Evolutionary conservation across 2,329 filamentous ascomycete species (phyloP).

Genomic region (Penicillium aurantiogriseum): DNA sequence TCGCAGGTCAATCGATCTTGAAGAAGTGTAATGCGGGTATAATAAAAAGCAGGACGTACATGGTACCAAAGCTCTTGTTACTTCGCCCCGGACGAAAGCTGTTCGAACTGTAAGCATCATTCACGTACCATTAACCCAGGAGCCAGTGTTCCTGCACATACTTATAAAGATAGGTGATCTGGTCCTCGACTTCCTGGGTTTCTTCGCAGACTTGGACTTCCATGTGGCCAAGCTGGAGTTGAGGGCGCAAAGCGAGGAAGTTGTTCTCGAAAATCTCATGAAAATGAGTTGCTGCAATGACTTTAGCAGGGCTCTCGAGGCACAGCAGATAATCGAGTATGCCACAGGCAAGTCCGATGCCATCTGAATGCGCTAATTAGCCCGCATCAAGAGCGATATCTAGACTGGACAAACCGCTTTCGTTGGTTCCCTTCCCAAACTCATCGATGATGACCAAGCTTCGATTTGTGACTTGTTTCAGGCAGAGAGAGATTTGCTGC

Average conservation of each 20-base stretch:
- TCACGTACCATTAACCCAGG: not conserved
- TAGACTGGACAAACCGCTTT: conserved; percentile 42
- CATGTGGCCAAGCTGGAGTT: conserved; percentile 59
- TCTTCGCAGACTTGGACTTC: conserved; percentile 50
- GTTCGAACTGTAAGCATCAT: conserved; percentile 10
- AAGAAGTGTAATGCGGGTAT: not conserved
- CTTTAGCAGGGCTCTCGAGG: conserved; percentile 54
- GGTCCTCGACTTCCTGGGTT: conserved; percentile 48
- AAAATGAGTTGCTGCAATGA: conserved; percentile 63
- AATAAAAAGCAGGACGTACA: conserved; percentile 36
- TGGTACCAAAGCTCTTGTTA: conserved; percentile 77
- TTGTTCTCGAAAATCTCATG: conserved; percentile 57
- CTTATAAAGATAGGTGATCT: conserved; percentile 68
- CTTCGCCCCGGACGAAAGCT: conserved; percentile 64
- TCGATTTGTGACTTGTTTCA: conserved; percentile 69
- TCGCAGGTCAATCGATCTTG: not conserved
- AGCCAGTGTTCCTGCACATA: conserved; percentile 18
- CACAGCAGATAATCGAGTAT: conserved; percentile 58
- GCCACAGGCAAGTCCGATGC: conserved; percentile 62
- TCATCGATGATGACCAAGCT: conserved; percentile 91
- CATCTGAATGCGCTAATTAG: conserved; percentile 46
- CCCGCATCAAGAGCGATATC: not conserved
- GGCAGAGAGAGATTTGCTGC: conserved; percentile 76
- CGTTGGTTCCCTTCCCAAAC: conserved; percentile 71
- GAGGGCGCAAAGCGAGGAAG: conserved; percentile 48